These are phyloP conservation scores for Saposhnikovia divaricata DNA, from an alignment of 129 eudicot species.

Conservation along the genomic window DNA sequence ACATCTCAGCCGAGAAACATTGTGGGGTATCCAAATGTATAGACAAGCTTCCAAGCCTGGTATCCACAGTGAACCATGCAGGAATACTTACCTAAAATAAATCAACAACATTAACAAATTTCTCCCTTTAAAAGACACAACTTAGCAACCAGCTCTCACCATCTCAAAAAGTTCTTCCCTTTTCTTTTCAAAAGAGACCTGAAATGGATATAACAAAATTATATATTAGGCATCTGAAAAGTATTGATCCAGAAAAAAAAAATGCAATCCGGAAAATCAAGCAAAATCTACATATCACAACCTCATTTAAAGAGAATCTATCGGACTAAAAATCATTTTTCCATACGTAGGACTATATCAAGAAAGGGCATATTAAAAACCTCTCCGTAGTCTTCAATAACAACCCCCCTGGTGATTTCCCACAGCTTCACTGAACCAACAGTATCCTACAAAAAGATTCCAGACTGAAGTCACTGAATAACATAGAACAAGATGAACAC, in stretches of 20 bases:
- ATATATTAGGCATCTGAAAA: not conserved
- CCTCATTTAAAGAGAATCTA: not conserved
- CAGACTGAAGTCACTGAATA: constrained; percentile 13
- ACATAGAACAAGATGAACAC: not conserved
- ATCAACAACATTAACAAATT: constrained; percentile 14
- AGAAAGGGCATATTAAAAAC: constrained; percentile 28
- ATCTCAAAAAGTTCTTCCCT: constrained; percentile 93
- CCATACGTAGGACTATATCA: not conserved
- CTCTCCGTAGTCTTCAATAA: constrained; percentile 76
- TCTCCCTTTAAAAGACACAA: not conserved
- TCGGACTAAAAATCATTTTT: constrained; percentile 4
- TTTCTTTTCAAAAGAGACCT: constrained; percentile 84
- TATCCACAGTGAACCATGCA: constrained; percentile 91
- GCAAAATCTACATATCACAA: not conserved
- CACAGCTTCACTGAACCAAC: constrained; percentile 87
- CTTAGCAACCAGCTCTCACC: constrained; percentile 34
- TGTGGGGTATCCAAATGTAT: constrained; percentile 93
- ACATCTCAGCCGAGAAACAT: constrained; percentile 98
- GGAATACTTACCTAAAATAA: constrained; percentile 88
- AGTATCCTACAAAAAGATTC: constrained; percentile 57
- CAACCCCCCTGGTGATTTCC: constrained; percentile 87
- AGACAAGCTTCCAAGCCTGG: constrained; percentile 91
- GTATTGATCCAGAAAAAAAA: not conserved
- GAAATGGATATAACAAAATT: constrained; percentile 1
- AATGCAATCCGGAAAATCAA: not conserved